Percentiles rank a stretch among this genome's conserved stretches.
Conservation (phyloP, 1,284 basidiomycete species). For the Puccinia triticina region DNA sequence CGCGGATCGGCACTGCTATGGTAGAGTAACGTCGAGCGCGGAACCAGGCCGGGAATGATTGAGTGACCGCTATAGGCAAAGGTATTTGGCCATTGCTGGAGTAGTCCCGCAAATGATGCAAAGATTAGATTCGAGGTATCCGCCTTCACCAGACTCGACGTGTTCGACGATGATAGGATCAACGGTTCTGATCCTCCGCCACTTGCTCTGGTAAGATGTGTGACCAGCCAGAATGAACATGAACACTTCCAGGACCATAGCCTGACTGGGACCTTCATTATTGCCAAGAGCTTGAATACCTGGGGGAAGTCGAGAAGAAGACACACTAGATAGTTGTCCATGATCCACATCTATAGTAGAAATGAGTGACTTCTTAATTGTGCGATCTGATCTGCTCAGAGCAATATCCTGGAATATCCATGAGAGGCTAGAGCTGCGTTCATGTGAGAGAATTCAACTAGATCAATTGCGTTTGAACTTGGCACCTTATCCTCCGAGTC, state of each 20-base stretch:
- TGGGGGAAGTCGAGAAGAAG: too few relatives aligned
- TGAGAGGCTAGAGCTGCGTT: too few relatives aligned
- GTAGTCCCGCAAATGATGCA: constrained; percentile 62
- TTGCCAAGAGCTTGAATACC: neutral
- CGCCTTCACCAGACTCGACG: too few relatives aligned
- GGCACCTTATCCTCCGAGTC: too few relatives aligned
- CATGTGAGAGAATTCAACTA: too few relatives aligned
- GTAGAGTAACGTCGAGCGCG: constrained; percentile 63
- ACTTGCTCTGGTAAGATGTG: neutral
- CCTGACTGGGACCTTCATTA: neutral
- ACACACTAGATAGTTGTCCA: too few relatives aligned
- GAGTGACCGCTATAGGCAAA: constrained; percentile 65
- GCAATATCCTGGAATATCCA: too few relatives aligned
- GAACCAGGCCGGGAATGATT: constrained; percentile 63
- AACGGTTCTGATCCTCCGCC: neutral
- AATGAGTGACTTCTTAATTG: too few relatives aligned
- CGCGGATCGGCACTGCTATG: constrained; percentile 58
- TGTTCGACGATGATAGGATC: neutral
- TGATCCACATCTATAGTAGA: too few relatives aligned
- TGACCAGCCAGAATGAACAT: neutral
- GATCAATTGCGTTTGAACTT: too few relatives aligned
- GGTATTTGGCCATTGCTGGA: constrained; percentile 67
- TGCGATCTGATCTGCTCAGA: too few relatives aligned
- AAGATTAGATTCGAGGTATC: constrained; percentile 59
- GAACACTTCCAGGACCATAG: neutral